Percentiles rank a stretch among this genome's conserved stretches.
phyloP scores from a whole-genome alignment of 2,329 filamentous ascomycete species.

The Talaromyces verruculosus region DNA sequence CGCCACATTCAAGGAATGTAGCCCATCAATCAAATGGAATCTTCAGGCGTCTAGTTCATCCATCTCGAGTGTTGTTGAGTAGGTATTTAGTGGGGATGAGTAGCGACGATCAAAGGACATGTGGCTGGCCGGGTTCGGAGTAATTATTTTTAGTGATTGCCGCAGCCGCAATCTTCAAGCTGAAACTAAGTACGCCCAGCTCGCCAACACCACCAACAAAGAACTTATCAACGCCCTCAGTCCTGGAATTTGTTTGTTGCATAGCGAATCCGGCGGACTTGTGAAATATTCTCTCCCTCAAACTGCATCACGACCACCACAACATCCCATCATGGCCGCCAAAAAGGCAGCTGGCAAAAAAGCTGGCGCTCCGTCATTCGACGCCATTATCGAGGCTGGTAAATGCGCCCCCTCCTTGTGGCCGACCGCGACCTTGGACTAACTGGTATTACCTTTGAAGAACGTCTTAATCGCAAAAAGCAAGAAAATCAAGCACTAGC shows the following conservation, averaged over 20 bases:
- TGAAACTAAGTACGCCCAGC: neutral
- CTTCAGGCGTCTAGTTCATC: neutral
- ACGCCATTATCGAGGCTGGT: slow-evolving; percentile 55
- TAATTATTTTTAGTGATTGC: neutral
- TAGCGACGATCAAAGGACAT: neutral
- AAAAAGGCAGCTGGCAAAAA: slow-evolving; percentile 33
- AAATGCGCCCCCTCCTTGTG: slow-evolving; percentile 27
- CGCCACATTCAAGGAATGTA: neutral
- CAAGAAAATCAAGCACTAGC: slow-evolving; percentile 59
- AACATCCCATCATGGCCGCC: neutral
- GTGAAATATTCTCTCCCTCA: neutral
- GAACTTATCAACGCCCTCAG: neutral
- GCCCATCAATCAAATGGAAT: neutral
- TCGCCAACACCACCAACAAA: neutral
- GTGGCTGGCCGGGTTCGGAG: neutral
- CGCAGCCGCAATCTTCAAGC: neutral
- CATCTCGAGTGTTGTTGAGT: neutral
- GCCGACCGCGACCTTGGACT: slow-evolving; percentile 2
- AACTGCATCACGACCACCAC: neutral
- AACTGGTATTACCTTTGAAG: slow-evolving; percentile 31
- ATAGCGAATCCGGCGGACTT: neutral
- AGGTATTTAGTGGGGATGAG: neutral
- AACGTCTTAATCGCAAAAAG: slow-evolving; percentile 46
- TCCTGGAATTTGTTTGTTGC: neutral
- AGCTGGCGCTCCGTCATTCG: slow-evolving; percentile 43